Conservation (phyloP, 208 protist species). For the Leishmania aethiopica region DNA sequence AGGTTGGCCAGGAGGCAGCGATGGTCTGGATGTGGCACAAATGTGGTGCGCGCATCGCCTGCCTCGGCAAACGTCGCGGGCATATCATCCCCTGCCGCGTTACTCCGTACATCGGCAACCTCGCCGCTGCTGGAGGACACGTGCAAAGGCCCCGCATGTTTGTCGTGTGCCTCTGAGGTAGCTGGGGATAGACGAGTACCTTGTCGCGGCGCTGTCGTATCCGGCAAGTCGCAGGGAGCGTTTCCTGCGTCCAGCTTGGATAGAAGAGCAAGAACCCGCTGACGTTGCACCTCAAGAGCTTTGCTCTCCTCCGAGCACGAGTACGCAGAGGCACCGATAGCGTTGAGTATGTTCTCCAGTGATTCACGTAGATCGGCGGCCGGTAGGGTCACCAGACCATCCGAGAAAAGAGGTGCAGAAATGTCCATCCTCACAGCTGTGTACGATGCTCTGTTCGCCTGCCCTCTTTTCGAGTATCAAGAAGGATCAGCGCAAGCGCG, state of each 20-base stretch:
- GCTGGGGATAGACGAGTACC: not conserved
- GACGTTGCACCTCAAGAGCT: conserved; percentile 11
- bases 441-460: not conserved
- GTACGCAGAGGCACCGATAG: not conserved
- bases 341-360: conserved; percentile 10
- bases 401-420: not conserved
- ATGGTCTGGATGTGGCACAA: not conserved
- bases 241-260: not conserved
- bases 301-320: not conserved
- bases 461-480: not conserved
- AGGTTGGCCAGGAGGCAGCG: conserved; percentile 11
- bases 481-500: not conserved
- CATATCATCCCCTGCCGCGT: not conserved
- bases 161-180: too few species aligned
- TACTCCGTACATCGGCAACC: too few species aligned
- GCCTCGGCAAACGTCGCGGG: not conserved
- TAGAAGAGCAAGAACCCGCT: conserved; percentile 12
- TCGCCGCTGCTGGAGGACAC: not conserved
- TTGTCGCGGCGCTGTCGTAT: not conserved
- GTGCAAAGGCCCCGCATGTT: not conserved
- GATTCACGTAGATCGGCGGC: conserved; percentile 8
- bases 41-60: not conserved
- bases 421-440: not conserved
- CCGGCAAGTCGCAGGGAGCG: too few species aligned
- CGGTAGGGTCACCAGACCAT: not conserved